A percentile compares a stretch with the other conserved stretches of the same genome.
Conservation (phyloP, 495 filamentous ascomycete genomes). For the Daldinia childiae region DNA sequence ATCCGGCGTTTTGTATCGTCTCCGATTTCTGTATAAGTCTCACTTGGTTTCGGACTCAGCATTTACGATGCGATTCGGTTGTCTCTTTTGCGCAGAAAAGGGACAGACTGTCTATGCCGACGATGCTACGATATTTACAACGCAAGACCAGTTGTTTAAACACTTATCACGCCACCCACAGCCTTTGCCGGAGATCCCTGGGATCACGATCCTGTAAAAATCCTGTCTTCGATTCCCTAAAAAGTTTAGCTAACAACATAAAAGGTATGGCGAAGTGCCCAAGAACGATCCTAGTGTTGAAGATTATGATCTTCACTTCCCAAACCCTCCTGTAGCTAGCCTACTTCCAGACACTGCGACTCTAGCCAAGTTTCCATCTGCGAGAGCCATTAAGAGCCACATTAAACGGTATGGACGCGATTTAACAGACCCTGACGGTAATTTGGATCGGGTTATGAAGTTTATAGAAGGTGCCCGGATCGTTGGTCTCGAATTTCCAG, state of each 20-base stretch:
- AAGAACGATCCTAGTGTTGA: slow-evolving; percentile 31
- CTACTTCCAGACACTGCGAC: slow-evolving; percentile 45
- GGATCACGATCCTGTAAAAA: slow-evolving; percentile 46
- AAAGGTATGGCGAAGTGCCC: slow-evolving; percentile 42
- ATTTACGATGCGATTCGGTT: slow-evolving; percentile 46
- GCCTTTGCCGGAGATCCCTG: slow-evolving; percentile 50
- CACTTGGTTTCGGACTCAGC: slow-evolving; percentile 42
- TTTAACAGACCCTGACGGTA: slow-evolving; percentile 49
- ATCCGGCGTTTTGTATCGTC: slow-evolving; percentile 44
- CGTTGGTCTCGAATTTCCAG: slow-evolving; percentile 56
- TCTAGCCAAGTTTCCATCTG: slow-evolving; percentile 47
- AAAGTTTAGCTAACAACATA: too few species aligned
- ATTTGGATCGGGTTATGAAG: slow-evolving; percentile 50
- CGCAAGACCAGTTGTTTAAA: slow-evolving; percentile 46
- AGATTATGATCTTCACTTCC: slow-evolving; percentile 58
- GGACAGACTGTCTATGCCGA: slow-evolving; percentile 43
- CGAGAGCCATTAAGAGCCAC: slow-evolving; percentile 48
- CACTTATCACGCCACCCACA: slow-evolving; percentile 51
- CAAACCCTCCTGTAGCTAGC: slow-evolving; percentile 43
- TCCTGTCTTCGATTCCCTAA: too few species aligned
- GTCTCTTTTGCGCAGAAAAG: slow-evolving; percentile 50
- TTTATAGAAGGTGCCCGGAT: slow-evolving; percentile 57
- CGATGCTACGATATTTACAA: slow-evolving; percentile 53
- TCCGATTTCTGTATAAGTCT: slow-evolving; percentile 53
- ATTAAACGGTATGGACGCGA: slow-evolving; percentile 44